Evolutionary conservation across 192 early-diverging fungal species (phyloP), one percentile per base, ranked within the genome.

Genomic region (Gamsiella multidivaricata): DNA sequence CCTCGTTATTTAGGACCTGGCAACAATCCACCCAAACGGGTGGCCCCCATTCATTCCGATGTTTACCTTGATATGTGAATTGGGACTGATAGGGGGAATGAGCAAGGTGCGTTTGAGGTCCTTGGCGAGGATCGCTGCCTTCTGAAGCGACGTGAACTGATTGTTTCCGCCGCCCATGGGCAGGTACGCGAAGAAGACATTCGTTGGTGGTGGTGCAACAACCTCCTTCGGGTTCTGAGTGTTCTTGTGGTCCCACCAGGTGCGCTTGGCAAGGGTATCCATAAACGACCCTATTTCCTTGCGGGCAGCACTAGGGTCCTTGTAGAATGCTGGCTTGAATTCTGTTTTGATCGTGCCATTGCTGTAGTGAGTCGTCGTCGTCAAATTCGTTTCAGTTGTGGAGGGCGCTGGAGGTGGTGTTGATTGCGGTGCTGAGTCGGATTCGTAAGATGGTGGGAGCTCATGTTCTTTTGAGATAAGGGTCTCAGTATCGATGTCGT

Each of bases 101-200:
- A 78, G 46, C 34, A 78, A n/a, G 2, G 74, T 78, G 17, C 74
- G 59, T 3, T 61, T 61, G n/a, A 78, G 74, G 47, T 78, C 74
- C 52, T 78, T 78, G 33, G 74, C 74, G 36, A 78, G 29, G 5
- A 78, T 28, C 3, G 74, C 74, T 15, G 74, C 74, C 39, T 58
- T 68, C 29, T 78, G 65, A 3, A 78, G 61, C 0, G 74, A 62
- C 2, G 74, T 64, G 39, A 78, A 78, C 49, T 78, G 74, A 49
- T 78, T 78, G 54, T 78, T 78, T 3, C 74, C 66, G 10, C 74
- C 74, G 20, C 74, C 74, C 74, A 78, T 78, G 3, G 74, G 74
- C 54, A 78, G 15, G 14, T 78, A 78, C 1, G 53, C 47, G 34
- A 78, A 63, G 36, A 64, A 78, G 9, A 25, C 26, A n/a, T 67